Evolutionary conservation across 2,329 filamentous ascomycete species (phyloP).

Genomic region (Penicillium capsulatum): DNA sequence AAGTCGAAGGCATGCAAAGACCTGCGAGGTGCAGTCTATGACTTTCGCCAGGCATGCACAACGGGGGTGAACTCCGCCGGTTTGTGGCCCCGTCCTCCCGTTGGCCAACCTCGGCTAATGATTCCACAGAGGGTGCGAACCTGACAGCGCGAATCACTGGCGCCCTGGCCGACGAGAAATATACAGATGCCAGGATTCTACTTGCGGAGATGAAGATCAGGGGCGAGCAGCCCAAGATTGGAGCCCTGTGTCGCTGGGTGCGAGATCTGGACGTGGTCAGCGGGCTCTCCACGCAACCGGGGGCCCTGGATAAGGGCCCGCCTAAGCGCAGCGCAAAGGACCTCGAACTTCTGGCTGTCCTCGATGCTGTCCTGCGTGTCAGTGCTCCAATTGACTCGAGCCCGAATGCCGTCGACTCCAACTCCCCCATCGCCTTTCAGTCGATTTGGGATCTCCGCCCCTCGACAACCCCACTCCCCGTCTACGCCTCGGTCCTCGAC

Average conservation of each 20-base stretch:
- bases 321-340: slow-evolving; percentile 39
- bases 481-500: slow-evolving; percentile 58
- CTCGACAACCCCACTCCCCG: slow-evolving; percentile 41
- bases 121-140: slow-evolving; percentile 51
- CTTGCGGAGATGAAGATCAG: slow-evolving; percentile 67
- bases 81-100: slow-evolving; percentile 18
- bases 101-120: slow-evolving; percentile 3
- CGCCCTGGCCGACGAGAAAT: slow-evolving; percentile 62
- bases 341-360: slow-evolving; percentile 55
- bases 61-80: slow-evolving; percentile 60
- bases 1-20: slow-evolving; percentile 67
- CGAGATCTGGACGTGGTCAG: slow-evolving; percentile 66
- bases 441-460: slow-evolving; percentile 58
- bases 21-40: slow-evolving; percentile 62
- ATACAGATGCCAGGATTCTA: slow-evolving; percentile 60
- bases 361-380: slow-evolving; percentile 62
- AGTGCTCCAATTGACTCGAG: slow-evolving; percentile 57
- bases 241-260: slow-evolving; percentile 68
- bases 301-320: slow-evolving; percentile 32
- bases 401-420: slow-evolving; percentile 29
- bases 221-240: slow-evolving; percentile 62
- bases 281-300: slow-evolving; percentile 56
- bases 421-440: slow-evolving; percentile 55
- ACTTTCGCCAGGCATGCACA: slow-evolving; percentile 65
- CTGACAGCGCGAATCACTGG: slow-evolving; percentile 64